Percentiles rank a stretch among this genome's conserved stretches.
Evolutionary conservation across 352 stramenopile species (phyloP).

Genomic region (Pythium folliculosum): DNA sequence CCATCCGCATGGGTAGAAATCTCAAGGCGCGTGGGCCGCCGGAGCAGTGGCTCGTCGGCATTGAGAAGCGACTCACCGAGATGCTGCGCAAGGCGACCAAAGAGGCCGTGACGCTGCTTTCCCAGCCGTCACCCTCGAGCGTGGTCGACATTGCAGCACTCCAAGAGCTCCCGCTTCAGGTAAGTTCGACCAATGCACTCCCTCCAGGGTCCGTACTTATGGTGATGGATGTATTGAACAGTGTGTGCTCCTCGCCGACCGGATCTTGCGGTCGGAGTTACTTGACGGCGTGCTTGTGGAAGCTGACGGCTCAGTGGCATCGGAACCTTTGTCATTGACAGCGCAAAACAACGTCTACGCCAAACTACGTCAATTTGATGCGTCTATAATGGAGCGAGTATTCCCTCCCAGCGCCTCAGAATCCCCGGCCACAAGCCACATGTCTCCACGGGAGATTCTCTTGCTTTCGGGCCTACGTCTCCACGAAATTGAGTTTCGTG

Average conservation of each 20-base stretch:
- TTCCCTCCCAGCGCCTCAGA: neutral
- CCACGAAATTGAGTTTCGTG: slow-evolving; percentile 60
- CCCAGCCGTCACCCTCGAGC: neutral
- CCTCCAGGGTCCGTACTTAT: neutral
- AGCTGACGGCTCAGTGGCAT: neutral
- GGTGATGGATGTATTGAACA: neutral
- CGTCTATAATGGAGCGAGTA: slow-evolving; percentile 2
- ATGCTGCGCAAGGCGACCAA: slow-evolving; percentile 58
- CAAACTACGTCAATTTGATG: slow-evolving; percentile 20
- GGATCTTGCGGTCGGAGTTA: slow-evolving; percentile 43
- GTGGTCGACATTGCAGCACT: slow-evolving; percentile 13
- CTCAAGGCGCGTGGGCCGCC: slow-evolving; percentile 67
- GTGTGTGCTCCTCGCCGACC: slow-evolving; percentile 51
- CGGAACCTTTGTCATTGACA: neutral
- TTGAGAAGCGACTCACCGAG: slow-evolving; percentile 63
- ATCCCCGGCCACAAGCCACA: neutral
- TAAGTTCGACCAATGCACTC: neutral
- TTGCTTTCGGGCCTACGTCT: slow-evolving; percentile 38
- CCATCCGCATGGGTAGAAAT: slow-evolving; percentile 69
- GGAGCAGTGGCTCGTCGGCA: slow-evolving; percentile 62
- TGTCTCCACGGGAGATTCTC: slow-evolving; percentile 30
- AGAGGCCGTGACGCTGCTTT: slow-evolving; percentile 31
- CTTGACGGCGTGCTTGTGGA: slow-evolving; percentile 33
- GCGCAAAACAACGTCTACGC: neutral
- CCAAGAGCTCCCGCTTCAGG: slow-evolving; percentile 23